Base-by-base conservation (phyloP, 495 filamentous ascomycete genomes). In the Penicillium waksmanii region DNA sequence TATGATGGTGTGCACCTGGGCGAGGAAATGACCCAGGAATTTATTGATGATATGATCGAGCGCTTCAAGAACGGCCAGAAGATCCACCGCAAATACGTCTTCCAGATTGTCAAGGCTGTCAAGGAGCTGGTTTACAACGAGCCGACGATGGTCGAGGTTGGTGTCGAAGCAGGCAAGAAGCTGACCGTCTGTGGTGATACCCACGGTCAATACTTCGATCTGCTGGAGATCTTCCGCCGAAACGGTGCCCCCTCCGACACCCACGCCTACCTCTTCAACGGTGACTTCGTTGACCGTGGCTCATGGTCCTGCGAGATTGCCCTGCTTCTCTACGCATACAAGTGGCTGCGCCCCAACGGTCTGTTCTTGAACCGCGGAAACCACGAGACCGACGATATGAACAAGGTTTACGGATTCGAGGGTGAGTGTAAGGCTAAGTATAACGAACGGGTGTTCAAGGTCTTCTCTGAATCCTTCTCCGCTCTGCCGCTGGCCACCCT, bases 361-460 rank as follows among this genome's bases (percentile, higher is more conserved):
- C 91, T 99, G 77, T 99, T 96, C 87, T 80, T 99, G 58, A 99
- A 99, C 82, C 88, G 95, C 51, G 95, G 95, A 61, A 99, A 99
- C 76, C 95, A 99, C 79, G 95, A 99, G 77, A 98, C 95, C 58
- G 95, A 99, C 72, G 95, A 98, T 73, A 99, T 99, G 95, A 99
- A 99, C 80, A 87, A 91, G 70, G 93, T 95, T 25, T 98, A 99
- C 69, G 95, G 95, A 51, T 99, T 99, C 67, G 95, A 98, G 71
- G 95, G 96, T 67, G 95, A 99, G 70, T 98, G 96, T 77, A 92
- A 91, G 71, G 91, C 91, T 58, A 99, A 99, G 77, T 99, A 99
- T 75, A 96, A 88, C 74, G 95, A 99, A 73, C 85, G 89, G 52
- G 85, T 90, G 23, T 99, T 97, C 85, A 98, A 96, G 78, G 83